These are phyloP conservation scores for Verticillium tricorpus DNA, from an alignment of 2,329 filamentous ascomycete species.

Conservation along the genomic window DNA sequence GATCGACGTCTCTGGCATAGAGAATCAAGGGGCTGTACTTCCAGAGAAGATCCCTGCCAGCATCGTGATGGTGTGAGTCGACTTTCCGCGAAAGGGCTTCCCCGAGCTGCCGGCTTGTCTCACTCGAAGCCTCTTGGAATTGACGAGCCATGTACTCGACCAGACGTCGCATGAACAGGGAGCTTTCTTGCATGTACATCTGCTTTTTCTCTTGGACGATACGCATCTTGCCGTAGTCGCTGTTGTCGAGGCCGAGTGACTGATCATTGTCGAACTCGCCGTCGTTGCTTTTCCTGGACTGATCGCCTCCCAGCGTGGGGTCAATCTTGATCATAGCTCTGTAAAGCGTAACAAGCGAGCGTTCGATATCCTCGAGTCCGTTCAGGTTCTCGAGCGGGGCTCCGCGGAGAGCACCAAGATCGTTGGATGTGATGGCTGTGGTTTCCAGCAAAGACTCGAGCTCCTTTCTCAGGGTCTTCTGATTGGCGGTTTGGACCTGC, in stretches of 20 bases:
- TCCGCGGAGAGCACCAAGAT: constrained; percentile 69
- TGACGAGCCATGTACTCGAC: constrained; percentile 77
- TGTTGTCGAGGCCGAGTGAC: constrained; percentile 37
- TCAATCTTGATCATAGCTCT: constrained; percentile 94
- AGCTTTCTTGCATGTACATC: constrained; percentile 74
- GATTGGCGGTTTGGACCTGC: constrained; percentile 95
- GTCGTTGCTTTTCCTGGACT: constrained; percentile 44
- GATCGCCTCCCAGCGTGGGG: constrained; percentile 61
- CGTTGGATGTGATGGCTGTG: constrained; percentile 75
- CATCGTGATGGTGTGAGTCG: constrained; percentile 66
- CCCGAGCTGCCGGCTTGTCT: constrained; percentile 62
- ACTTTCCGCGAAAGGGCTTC: constrained; percentile 60
- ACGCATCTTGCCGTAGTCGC: constrained; percentile 82
- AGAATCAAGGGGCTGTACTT: constrained; percentile 83
- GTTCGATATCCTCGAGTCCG: constrained; percentile 74
- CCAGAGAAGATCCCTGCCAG: constrained; percentile 73
- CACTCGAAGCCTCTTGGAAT: constrained; percentile 70
- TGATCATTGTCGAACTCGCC: constrained; percentile 38
- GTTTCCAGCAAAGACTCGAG: constrained; percentile 85
- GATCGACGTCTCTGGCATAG: constrained; percentile 82
- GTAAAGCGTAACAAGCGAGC: constrained; percentile 74
- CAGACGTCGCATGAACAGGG: constrained; percentile 71
- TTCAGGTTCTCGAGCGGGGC: constrained; percentile 67
- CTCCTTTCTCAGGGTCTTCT: constrained; percentile 88
- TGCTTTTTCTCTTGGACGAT: constrained; percentile 94